phyloP scores from a whole-genome alignment of 2,329 filamentous ascomycete genomes.

The Pyrenochaeta sp. region DNA sequence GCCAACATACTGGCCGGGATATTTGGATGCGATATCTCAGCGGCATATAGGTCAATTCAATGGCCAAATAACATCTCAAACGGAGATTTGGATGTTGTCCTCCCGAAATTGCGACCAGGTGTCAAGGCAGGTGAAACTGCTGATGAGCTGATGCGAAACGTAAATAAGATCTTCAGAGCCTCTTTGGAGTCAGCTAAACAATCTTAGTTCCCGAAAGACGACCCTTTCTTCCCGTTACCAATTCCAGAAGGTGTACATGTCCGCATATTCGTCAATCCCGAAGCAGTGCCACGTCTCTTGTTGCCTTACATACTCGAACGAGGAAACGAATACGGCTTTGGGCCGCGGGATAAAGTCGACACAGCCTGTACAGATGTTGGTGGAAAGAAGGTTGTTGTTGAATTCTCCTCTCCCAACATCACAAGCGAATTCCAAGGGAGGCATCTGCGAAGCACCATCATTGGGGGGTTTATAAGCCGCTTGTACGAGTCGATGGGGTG shows the following conservation, averaged over 20 bases:
- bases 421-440: constrained; percentile 73
- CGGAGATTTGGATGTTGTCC: constrained; percentile 35
- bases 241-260: constrained; percentile 67
- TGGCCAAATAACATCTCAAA: constrained; percentile 41
- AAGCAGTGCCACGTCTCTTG: constrained; percentile 64
- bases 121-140: constrained; percentile 24
- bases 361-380: constrained; percentile 51
- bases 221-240: constrained; percentile 70
- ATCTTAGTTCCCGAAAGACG: constrained; percentile 70
- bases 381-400: constrained; percentile 67
- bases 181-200: background rate
- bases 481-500: constrained; percentile 67
- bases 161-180: constrained; percentile 1
- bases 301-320: constrained; percentile 68
- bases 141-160: constrained; percentile 31
- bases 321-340: constrained; percentile 64
- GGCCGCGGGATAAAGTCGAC: constrained; percentile 45
- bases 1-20: constrained; percentile 26
- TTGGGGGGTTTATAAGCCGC: constrained; percentile 68
- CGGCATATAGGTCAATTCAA: constrained; percentile 35
- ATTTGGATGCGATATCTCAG: constrained; percentile 16
- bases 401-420: constrained; percentile 79
- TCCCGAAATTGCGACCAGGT: constrained; percentile 37
- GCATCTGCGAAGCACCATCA: constrained; percentile 71
- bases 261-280: constrained; percentile 70